phyloP scores from a whole-genome alignment of 768 basidiomycete genomes.

The Lactarius evosmus region DNA sequence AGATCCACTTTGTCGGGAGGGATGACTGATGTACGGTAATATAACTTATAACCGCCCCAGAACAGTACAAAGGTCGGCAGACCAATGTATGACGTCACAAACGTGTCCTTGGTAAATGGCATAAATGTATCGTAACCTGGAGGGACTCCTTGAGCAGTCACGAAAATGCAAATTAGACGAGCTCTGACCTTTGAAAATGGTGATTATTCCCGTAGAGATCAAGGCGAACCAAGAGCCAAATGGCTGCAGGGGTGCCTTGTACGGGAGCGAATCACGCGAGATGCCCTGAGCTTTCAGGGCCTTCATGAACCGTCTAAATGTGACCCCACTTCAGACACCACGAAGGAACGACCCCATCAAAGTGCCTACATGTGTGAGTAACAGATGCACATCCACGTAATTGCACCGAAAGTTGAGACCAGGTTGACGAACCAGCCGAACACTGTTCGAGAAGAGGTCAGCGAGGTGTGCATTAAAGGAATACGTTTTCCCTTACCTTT shows the following conservation, averaged over 20 bases:
- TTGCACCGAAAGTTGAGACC: slow-evolving; percentile 42
- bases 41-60: slow-evolving; percentile 39
- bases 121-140: slow-evolving; percentile 42
- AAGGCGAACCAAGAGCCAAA: slow-evolving; percentile 61
- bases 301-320: slow-evolving; percentile 46
- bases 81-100: slow-evolving; percentile 52
- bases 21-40: slow-evolving; percentile 37
- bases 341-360: neutral
- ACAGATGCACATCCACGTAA: slow-evolving; percentile 46
- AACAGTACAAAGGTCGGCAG: slow-evolving; percentile 37
- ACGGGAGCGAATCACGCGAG: slow-evolving; percentile 42
- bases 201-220: slow-evolving; percentile 49
- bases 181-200: slow-evolving; percentile 50
- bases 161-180: slow-evolving; percentile 28
- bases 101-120: slow-evolving; percentile 51
- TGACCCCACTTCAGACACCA: slow-evolving; percentile 20
- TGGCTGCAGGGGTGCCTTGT: slow-evolving; percentile 61
- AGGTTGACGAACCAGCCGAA: slow-evolving; percentile 42
- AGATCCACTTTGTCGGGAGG: slow-evolving; percentile 55
- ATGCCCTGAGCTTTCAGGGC: slow-evolving; percentile 46
- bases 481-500: slow-evolving; percentile 39
- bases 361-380: slow-evolving; percentile 54
- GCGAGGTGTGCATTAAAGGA: neutral
- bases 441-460: slow-evolving; percentile 21
- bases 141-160: slow-evolving; percentile 30